Conservation (phyloP, 129 eudicot genomes). For the Silybum marianum region DNA sequence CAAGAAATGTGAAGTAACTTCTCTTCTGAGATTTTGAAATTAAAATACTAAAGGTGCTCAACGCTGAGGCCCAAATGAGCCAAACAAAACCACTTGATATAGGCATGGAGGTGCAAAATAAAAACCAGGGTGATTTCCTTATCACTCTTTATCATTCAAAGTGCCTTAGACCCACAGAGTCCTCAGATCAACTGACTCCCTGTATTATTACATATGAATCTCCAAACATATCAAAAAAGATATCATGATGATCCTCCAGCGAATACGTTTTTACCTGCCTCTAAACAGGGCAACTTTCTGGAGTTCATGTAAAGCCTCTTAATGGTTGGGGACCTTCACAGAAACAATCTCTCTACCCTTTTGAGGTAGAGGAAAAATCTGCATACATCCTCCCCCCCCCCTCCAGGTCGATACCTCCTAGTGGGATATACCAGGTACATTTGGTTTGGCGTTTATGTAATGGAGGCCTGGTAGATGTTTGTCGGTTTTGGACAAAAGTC, state of each 20-base stretch:
- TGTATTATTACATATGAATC: no score
- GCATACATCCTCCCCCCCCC: background rate
- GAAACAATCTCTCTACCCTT: background rate
- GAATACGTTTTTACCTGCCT: background rate
- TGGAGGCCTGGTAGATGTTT: background rate
- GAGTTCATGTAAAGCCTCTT: background rate
- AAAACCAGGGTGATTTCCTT: background rate
- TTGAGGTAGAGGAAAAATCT: background rate
- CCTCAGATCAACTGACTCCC: background rate
- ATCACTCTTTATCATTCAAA: background rate
- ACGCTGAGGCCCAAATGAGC: conserved; percentile 1
- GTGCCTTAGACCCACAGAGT: background rate
- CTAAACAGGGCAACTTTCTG: background rate
- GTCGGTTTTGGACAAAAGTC: background rate
- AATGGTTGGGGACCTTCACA: background rate
- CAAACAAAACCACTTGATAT: background rate
- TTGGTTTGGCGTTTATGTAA: background rate
- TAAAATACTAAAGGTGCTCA: background rate
- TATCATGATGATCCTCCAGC: background rate
- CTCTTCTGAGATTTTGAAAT: background rate
- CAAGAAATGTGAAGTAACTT: background rate
- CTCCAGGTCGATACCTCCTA: background rate
- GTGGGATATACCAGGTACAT: background rate
- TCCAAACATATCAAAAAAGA: background rate
- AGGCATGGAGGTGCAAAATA: background rate